Evolutionary conservation across 805 yeast species (phyloP).

Genomic region (Lachancea fermentati): DNA sequence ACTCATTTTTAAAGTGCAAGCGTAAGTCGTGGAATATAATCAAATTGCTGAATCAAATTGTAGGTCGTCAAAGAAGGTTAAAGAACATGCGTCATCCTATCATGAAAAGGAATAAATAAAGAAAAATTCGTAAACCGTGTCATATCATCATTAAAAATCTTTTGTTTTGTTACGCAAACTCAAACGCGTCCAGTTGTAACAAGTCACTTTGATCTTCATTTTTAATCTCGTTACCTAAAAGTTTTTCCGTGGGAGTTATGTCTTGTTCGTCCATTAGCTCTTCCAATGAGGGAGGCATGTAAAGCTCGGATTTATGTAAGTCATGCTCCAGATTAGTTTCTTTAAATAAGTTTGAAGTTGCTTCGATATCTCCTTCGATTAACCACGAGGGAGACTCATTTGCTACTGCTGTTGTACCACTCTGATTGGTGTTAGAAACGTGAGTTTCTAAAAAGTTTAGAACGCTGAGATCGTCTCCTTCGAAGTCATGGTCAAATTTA

Average conservation of each 20-base stretch:
- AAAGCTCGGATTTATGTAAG: conserved; percentile 7
- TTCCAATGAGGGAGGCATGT: conserved; percentile 30
- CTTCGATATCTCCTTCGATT: conserved; percentile 3
- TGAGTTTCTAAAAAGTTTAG: conserved; percentile 11
- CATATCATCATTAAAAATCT: conserved; percentile 5
- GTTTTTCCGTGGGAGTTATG: conserved; percentile 1
- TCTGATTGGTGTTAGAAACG: conserved; percentile 1
- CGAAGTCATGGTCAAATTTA: conserved; percentile 8
- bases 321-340: conserved; percentile 1
- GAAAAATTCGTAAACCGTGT: conserved; percentile 6
- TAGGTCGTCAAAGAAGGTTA: neutral
- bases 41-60: neutral
- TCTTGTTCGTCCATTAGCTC: conserved; percentile 32
- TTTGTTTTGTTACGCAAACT: conserved; percentile 12
- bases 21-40: conserved; percentile 1
- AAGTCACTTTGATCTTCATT: conserved; percentile 17
- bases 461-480: conserved; percentile 10
- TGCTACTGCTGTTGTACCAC: conserved; percentile 2
- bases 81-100: neutral
- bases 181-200: conserved; percentile 14
- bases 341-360: conserved; percentile 2
- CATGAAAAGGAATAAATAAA: neutral
- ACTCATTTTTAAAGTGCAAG: neutral
- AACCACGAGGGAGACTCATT: conserved; percentile 5
- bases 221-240: conserved; percentile 9